These are phyloP conservation scores for Teunomyces pallodes DNA, from an alignment of 805 yeast species.

Conservation along the genomic window DNA sequence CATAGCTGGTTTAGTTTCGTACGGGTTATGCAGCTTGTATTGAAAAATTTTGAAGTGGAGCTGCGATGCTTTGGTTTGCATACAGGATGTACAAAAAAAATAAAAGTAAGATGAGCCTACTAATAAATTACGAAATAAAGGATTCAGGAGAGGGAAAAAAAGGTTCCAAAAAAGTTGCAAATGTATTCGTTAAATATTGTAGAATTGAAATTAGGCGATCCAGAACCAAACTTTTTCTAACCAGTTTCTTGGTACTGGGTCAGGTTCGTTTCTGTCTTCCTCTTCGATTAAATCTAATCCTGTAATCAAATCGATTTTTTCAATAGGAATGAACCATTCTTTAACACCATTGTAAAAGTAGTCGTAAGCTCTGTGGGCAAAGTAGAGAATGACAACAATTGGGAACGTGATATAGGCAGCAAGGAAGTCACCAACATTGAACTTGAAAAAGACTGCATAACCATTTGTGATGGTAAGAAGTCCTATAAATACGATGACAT, in stretches of 20 bases:
- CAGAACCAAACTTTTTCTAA: conserved; percentile 49
- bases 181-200: not conserved
- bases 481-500: conserved; percentile 47
- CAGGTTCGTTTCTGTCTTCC: conserved; percentile 40
- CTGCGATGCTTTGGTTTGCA: conserved; percentile 1
- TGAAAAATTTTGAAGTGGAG: conserved; percentile 2
- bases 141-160: not conserved
- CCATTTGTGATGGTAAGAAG: conserved; percentile 70
- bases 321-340: conserved; percentile 47
- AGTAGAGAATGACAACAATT: conserved; percentile 48
- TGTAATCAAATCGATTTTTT: conserved; percentile 57
- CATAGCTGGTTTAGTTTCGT: conserved; percentile 18
- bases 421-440: conserved; percentile 55
- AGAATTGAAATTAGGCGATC: conserved; percentile 33
- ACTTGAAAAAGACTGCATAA: conserved; percentile 62
- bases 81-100: not conserved
- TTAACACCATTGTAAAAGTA: conserved; percentile 23
- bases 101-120: not conserved
- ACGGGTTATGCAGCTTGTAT: not conserved
- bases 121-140: too few species aligned
- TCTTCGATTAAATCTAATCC: conserved; percentile 62
- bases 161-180: not conserved
- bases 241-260: conserved; percentile 38
- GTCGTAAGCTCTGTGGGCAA: conserved; percentile 55
- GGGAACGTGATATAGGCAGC: conserved; percentile 74